Conservation (phyloP, 257 asterid species). For the Cinchona pubescens region DNA sequence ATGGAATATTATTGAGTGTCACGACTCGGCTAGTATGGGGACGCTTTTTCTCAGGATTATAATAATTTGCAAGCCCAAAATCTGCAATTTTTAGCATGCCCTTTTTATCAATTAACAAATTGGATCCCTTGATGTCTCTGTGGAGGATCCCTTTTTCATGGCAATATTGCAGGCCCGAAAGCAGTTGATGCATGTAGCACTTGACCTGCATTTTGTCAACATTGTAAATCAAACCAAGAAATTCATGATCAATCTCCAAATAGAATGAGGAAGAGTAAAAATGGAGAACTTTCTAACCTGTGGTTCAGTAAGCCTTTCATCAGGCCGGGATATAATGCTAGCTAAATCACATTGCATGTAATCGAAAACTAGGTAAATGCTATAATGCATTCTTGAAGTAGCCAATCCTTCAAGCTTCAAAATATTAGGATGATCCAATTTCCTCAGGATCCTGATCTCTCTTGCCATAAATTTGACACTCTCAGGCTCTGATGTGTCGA, state of each 20-base stretch:
- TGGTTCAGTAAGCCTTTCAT: constrained; percentile 62
- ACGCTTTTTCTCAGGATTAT: constrained; percentile 40
- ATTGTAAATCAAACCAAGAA: background rate
- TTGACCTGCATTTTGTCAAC: constrained; percentile 47
- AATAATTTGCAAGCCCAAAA: constrained; percentile 69
- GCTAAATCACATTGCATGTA: constrained; percentile 67
- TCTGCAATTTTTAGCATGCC: constrained; percentile 80
- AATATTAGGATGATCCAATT: constrained; percentile 73
- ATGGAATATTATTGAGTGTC: constrained; percentile 81
- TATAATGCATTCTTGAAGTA: constrained; percentile 88
- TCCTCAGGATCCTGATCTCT: constrained; percentile 62
- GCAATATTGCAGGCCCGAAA: constrained; percentile 75
- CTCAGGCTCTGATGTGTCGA: constrained; percentile 78
- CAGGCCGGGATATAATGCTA: constrained; percentile 49
- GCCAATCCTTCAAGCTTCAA: constrained; percentile 81
- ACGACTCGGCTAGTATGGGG: constrained; percentile 77
- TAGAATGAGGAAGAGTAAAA: background rate
- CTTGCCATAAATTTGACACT: constrained; percentile 90
- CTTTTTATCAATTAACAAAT: constrained; percentile 58
- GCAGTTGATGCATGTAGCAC: constrained; percentile 69
- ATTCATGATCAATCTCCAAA: background rate
- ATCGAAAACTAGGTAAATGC: constrained; percentile 72
- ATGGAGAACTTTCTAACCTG: constrained; percentile 41
- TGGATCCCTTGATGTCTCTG: constrained; percentile 80
- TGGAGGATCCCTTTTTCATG: constrained; percentile 76